Conservation (phyloP, 768 basidiomycete species). For the Macrolepiota albuminosa region DNA sequence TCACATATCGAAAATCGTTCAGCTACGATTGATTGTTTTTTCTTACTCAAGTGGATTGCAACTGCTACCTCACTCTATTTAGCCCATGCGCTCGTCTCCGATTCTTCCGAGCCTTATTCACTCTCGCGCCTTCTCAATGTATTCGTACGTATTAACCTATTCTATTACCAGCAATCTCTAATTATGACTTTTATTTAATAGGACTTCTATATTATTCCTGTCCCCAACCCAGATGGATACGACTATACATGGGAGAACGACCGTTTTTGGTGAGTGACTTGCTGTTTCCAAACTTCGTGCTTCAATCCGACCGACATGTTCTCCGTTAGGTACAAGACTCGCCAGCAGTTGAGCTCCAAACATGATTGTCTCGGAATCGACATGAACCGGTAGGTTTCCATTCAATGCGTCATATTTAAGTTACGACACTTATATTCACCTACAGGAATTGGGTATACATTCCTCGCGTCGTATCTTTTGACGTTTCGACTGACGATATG, state of each 20-base stretch:
- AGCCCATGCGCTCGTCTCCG: constrained; percentile 61
- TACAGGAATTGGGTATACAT: constrained; percentile 56
- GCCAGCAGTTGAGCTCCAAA: constrained; percentile 45
- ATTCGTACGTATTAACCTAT: constrained; percentile 35
- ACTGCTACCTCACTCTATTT: constrained; percentile 70
- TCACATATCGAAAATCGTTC: not conserved
- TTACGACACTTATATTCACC: not conserved
- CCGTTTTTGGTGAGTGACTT: constrained; percentile 49
- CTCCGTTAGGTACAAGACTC: constrained; percentile 61
- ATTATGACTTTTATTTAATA: constrained; percentile 11
- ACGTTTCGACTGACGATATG: not conserved
- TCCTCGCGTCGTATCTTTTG: not conserved
- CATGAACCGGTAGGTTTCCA: constrained; percentile 56
- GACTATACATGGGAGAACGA: constrained; percentile 68
- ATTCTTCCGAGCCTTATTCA: constrained; percentile 41
- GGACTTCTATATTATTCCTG: constrained; percentile 66
- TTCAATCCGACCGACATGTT: not conserved
- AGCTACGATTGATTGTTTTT: constrained; percentile 3
- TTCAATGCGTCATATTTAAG: not conserved
- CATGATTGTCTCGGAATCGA: constrained; percentile 66
- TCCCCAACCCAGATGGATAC: constrained; percentile 72
- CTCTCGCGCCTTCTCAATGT: constrained; percentile 44
- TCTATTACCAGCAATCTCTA: not conserved
- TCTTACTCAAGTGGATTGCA: constrained; percentile 64
- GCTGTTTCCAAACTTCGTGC: not conserved